Conservation (phyloP, 768 basidiomycete species). For the Pholiota molesta region DNA sequence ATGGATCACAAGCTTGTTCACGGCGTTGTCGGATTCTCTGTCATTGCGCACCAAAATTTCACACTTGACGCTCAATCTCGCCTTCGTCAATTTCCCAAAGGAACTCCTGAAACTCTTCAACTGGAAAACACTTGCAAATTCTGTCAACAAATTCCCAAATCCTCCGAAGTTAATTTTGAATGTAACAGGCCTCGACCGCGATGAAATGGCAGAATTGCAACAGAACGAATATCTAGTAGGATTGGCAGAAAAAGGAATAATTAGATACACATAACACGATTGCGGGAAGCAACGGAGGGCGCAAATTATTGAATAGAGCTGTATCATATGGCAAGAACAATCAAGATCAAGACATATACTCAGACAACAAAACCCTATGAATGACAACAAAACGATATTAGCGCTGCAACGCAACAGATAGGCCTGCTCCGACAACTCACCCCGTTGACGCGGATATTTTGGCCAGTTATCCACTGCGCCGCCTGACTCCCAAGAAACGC, state of each 20-base stretch:
- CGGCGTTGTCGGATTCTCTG: not conserved
- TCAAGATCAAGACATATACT: not conserved
- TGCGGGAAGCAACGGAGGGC: not conserved
- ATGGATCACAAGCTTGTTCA: not conserved
- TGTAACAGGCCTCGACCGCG: not conserved
- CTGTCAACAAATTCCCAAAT: not conserved
- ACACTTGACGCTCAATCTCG: not conserved
- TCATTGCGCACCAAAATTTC: not conserved
- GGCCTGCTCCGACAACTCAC: constrained; percentile 34
- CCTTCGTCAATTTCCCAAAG: not conserved
- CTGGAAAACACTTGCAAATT: not conserved
- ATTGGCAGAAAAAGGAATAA: not conserved
- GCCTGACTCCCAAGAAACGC: constrained; percentile 55
- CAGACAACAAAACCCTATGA: constrained; percentile 27
- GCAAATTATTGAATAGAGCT: not conserved
- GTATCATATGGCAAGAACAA: not conserved
- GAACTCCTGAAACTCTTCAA: not conserved
- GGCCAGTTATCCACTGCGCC: constrained; percentile 60
- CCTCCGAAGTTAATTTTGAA: not conserved
- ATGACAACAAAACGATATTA: not conserved
- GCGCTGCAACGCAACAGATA: not conserved
- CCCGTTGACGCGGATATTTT: constrained; percentile 60
- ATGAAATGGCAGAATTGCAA: not conserved
- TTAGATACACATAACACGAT: not conserved
- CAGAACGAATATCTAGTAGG: not conserved